phyloP scores from a whole-genome alignment of 2,329 filamentous ascomycete genomes.

The Venturia nashicola region DNA sequence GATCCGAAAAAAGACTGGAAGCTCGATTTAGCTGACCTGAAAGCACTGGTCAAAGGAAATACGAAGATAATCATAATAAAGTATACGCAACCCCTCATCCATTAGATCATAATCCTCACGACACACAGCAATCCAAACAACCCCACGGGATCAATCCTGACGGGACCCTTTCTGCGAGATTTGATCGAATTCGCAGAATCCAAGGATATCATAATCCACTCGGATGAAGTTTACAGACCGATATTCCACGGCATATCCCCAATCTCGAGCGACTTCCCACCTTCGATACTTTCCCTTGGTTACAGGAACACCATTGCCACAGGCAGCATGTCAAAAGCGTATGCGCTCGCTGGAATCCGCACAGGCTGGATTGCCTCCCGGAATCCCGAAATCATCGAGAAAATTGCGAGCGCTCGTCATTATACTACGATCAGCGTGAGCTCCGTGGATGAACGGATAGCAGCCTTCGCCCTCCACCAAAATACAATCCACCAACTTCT shows the following conservation, averaged over 20 bases:
- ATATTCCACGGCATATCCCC: conserved; percentile 60
- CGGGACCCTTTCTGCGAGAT: conserved; percentile 44
- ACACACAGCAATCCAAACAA: conserved; percentile 64
- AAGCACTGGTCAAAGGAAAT: conserved; percentile 50
- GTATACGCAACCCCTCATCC: conserved; percentile 14
- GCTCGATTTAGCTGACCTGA: conserved; percentile 54
- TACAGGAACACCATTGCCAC: conserved; percentile 62
- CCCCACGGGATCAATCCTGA: conserved; percentile 62
- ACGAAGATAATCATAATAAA: conserved; percentile 61
- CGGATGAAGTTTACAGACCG: conserved; percentile 75
- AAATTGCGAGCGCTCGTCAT: conserved; percentile 54
- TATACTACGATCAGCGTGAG: conserved; percentile 82
- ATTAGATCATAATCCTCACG: conserved; percentile 2
- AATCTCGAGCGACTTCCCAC: conserved; percentile 42
- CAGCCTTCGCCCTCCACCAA: conserved; percentile 58
- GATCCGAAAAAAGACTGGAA: conserved; percentile 52
- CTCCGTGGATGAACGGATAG: conserved; percentile 69
- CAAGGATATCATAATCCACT: conserved; percentile 53
- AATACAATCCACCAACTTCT: conserved; percentile 52
- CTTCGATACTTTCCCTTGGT: conserved; percentile 57
- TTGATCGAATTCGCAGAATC: conserved; percentile 53
- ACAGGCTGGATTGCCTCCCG: conserved; percentile 72
- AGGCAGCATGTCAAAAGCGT: conserved; percentile 77
- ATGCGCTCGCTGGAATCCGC: conserved; percentile 68
- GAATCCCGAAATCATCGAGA: conserved; percentile 47